phyloP scores from a whole-genome alignment of 2,329 filamentous ascomycete species.

The Pestalotiopsis sp. region DNA sequence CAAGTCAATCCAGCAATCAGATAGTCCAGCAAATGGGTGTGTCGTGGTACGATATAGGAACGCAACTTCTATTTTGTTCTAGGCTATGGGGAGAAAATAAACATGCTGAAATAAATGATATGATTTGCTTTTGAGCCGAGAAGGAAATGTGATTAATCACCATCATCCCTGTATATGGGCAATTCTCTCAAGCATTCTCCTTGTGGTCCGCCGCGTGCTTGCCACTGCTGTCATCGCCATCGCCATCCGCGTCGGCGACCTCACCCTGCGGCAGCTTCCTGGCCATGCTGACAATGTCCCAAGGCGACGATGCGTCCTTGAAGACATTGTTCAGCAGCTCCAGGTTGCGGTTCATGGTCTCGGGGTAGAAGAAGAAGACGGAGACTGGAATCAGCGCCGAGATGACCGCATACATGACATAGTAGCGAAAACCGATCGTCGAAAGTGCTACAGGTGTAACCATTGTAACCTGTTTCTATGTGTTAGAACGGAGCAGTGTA shows the following conservation, averaged over 20 bases:
- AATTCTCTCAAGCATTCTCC: neutral
- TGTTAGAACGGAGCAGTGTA: neutral
- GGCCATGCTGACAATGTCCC: slow-evolving; percentile 31
- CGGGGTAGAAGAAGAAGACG: slow-evolving; percentile 49
- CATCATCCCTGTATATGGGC: neutral
- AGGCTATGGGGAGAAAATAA: too few relatives aligned
- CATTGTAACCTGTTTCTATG: slow-evolving; percentile 28
- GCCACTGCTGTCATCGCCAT: neutral
- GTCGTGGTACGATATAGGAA: too few relatives aligned
- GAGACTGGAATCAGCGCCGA: slow-evolving; percentile 47
- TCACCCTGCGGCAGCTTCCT: slow-evolving; percentile 7
- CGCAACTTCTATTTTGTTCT: too few relatives aligned
- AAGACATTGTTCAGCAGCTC: slow-evolving; percentile 49
- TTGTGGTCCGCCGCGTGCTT: neutral
- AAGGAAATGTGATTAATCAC: too few relatives aligned
- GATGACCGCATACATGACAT: slow-evolving; percentile 52
- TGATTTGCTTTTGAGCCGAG: too few relatives aligned
- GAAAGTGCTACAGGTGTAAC: slow-evolving; percentile 49
- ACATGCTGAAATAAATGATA: too few relatives aligned
- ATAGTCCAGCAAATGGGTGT: too few relatives aligned
- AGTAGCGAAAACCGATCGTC: slow-evolving; percentile 54
- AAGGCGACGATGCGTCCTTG: slow-evolving; percentile 39
- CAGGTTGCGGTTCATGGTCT: slow-evolving; percentile 52
- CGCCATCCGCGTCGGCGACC: neutral
- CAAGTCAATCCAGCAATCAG: too few relatives aligned